A percentile compares a stretch with the other conserved stretches of the same genome.
Evolutionary conservation across 805 yeast species (phyloP).

Genomic region (Candida multigemmis): DNA sequence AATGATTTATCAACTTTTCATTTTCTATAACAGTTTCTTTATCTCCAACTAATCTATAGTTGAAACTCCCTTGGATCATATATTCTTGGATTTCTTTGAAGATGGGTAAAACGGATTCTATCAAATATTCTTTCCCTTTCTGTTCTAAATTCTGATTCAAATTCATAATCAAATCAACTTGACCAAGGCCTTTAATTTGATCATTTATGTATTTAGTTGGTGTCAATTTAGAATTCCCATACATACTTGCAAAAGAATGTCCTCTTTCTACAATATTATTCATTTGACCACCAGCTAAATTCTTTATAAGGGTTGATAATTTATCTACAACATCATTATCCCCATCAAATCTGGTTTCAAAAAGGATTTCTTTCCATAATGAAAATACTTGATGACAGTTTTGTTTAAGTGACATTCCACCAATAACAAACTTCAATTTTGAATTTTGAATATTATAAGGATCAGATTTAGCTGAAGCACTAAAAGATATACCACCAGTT

Average conservation of each 20-base stretch:
- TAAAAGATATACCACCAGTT: slow-evolving; percentile 81
- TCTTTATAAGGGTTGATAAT: slow-evolving; percentile 62
- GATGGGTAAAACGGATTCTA: slow-evolving; percentile 52
- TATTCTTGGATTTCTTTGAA: slow-evolving; percentile 42
- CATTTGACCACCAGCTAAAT: slow-evolving; percentile 67
- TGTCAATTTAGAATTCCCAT: slow-evolving; percentile 57
- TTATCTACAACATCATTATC: slow-evolving; percentile 41
- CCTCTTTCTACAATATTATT: slow-evolving; percentile 82
- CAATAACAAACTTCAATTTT: slow-evolving; percentile 44
- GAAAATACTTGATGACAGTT: slow-evolving; percentile 54
- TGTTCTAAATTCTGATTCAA: slow-evolving; percentile 42
- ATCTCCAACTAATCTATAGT: slow-evolving; percentile 53
- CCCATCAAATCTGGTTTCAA: slow-evolving; percentile 58
- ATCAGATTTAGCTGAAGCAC: slow-evolving; percentile 45
- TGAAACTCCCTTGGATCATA: slow-evolving; percentile 34
- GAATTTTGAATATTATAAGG: slow-evolving; percentile 41
- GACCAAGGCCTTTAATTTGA: slow-evolving; percentile 63
- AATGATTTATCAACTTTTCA: slow-evolving; percentile 24
- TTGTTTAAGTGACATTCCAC: slow-evolving; percentile 63
- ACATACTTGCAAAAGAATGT: slow-evolving; percentile 69
- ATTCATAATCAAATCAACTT: slow-evolving; percentile 59
- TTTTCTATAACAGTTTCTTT: slow-evolving; percentile 25
- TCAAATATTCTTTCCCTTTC: slow-evolving; percentile 23
- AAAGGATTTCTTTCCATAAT: slow-evolving; percentile 61
- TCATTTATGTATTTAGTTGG: slow-evolving; percentile 55